phyloP scores from a whole-genome alignment of 257 asterid species.

The Thymus quinquecostatus region DNA sequence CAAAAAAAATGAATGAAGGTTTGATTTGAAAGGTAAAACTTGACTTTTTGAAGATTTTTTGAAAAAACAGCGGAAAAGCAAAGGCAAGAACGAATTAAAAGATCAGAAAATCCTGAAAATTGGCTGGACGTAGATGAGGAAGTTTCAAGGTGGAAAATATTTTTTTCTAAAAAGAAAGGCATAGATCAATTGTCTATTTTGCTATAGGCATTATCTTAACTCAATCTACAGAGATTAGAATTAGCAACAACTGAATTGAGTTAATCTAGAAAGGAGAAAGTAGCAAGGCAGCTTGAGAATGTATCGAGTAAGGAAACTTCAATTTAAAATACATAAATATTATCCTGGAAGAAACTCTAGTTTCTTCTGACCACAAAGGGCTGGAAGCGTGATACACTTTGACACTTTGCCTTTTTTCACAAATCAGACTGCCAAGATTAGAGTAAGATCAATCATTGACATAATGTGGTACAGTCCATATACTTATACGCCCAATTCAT shows the following conservation, averaged over 20 bases:
- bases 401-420: neutral
- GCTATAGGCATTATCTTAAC: neutral
- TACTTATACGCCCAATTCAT: neutral
- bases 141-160: conserved; percentile 1
- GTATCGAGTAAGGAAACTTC: neutral
- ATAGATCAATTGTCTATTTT: neutral
- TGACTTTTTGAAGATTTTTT: conserved; percentile 9
- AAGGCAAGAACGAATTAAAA: neutral
- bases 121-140: neutral
- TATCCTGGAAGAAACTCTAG: neutral
- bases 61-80: conserved; percentile 3
- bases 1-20: neutral
- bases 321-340: neutral
- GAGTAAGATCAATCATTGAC: neutral
- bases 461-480: neutral
- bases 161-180: neutral
- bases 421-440: neutral
- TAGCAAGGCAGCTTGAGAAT: neutral
- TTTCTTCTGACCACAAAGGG: neutral
- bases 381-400: neutral
- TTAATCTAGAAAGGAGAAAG: neutral
- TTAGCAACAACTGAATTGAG: neutral
- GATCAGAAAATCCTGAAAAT: neutral
- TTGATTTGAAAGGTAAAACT: conserved; percentile 6
- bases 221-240: conserved; percentile 4